These are phyloP conservation scores for Leccinum olivaceopallidum DNA, from an alignment of 768 basidiomycete genomes.

Conservation along the genomic window DNA sequence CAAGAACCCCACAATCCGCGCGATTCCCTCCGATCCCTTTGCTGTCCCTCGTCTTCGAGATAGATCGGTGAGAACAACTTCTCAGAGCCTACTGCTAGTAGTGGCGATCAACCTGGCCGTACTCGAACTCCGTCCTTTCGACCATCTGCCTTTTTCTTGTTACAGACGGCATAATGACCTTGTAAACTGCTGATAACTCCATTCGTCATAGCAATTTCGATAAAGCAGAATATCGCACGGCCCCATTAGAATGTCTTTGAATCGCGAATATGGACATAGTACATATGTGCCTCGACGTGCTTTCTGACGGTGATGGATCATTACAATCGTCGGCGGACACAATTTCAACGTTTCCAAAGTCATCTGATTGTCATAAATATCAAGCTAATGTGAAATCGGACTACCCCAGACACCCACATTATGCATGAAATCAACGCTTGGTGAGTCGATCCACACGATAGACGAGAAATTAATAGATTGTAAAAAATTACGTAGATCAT, in stretches of 20 bases:
- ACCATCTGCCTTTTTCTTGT: constrained; percentile 42
- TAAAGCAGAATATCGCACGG: too few relatives aligned
- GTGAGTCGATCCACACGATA: background rate
- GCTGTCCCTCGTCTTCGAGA: constrained; percentile 41
- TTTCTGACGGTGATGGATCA: too few relatives aligned
- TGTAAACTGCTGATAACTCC: constrained; percentile 20
- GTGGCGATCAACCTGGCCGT: constrained; percentile 43
- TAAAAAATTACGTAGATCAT: constrained; percentile 1
- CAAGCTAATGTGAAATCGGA: too few relatives aligned
- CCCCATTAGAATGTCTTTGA: too few relatives aligned
- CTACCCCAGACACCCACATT: too few relatives aligned
- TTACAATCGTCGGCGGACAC: too few relatives aligned
- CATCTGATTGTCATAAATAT: too few relatives aligned
- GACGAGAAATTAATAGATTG: background rate
- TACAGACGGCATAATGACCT: constrained; percentile 40
- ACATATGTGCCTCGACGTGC: too few relatives aligned
- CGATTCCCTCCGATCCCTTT: constrained; percentile 41
- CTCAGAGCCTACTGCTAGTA: background rate
- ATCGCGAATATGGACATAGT: too few relatives aligned
- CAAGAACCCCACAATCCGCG: constrained; percentile 40
- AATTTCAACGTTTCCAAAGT: too few relatives aligned
- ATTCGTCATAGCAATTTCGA: too few relatives aligned
- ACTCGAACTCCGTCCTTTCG: constrained; percentile 55
- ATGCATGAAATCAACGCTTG: background rate
- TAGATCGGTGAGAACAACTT: constrained; percentile 30